Conservation (phyloP, 1,139 yeast species). For the Yueomyces sp. region DNA sequence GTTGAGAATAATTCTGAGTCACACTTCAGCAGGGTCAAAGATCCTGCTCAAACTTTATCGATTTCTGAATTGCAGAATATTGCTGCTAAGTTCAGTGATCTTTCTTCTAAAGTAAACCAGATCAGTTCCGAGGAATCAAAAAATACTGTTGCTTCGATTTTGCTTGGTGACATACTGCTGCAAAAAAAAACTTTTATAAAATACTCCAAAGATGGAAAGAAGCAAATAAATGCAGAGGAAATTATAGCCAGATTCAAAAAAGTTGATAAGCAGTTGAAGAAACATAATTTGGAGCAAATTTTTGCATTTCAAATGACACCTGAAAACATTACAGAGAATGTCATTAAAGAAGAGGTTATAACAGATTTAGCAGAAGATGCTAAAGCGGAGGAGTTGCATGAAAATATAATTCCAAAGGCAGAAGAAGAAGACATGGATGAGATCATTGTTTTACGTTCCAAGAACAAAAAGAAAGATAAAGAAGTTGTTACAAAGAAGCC, state of each 20-base stretch:
- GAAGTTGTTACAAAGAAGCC: constrained; percentile 4
- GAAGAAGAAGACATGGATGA: constrained; percentile 30
- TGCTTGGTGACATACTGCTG: background rate
- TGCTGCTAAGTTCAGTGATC: background rate
- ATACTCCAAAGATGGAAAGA: no score
- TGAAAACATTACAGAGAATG: no score
- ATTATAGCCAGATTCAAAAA: no score
- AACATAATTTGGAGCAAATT: no score
- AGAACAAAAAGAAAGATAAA: constrained; percentile 10
- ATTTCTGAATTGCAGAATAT: background rate
- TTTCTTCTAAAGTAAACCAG: background rate
- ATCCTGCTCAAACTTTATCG: background rate
- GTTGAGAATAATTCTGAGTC: no score
- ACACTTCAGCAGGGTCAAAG: background rate
- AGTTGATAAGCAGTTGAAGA: no score
- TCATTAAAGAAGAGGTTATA: no score
- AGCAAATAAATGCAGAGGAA: no score
- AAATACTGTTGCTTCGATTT: background rate
- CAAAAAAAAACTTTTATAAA: no score
- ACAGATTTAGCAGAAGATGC: no score
- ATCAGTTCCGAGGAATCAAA: background rate
- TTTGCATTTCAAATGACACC: no score
- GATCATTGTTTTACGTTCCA: constrained; percentile 37
- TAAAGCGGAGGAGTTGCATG: no score
- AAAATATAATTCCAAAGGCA: background rate